phyloP scores from a whole-genome alignment of 805 yeast species.

The Osmozyma mogii region DNA sequence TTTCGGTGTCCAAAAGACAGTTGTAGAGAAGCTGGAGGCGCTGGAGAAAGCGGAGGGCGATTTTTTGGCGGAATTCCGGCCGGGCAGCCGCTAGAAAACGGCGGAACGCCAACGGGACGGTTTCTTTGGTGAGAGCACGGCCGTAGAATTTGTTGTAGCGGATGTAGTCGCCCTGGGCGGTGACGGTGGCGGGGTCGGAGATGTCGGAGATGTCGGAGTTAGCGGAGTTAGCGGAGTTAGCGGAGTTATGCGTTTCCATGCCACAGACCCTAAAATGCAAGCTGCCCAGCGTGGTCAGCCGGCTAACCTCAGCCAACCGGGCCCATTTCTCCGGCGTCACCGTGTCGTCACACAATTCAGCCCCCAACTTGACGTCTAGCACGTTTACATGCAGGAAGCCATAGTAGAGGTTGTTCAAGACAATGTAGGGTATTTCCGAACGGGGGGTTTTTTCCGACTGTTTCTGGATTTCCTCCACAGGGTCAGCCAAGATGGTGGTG shows the following conservation, averaged over 20 bases:
- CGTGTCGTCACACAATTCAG: constrained; percentile 53
- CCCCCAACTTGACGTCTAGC: constrained; percentile 79
- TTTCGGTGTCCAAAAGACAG: constrained; percentile 53
- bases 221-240: constrained; percentile 2
- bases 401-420: constrained; percentile 60
- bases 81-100: constrained; percentile 36
- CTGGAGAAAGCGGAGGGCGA: constrained; percentile 41
- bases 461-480: constrained; percentile 1
- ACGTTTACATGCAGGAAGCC: constrained; percentile 64
- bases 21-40: constrained; percentile 61
- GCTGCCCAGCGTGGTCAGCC: constrained; percentile 72
- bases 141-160: constrained; percentile 67
- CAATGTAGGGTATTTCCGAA: constrained; percentile 37
- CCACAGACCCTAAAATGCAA: constrained; percentile 80
- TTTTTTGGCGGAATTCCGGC: constrained; percentile 16
- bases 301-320: constrained; percentile 58
- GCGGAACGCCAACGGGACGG: constrained; percentile 38
- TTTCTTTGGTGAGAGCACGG: constrained; percentile 40
- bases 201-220: constrained; percentile 12
- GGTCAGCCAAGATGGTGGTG: constrained; percentile 5
- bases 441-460: neutral
- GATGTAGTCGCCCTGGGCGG: constrained; percentile 34
- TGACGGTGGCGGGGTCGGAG: constrained; percentile 7
- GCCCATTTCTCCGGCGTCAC: constrained; percentile 44
- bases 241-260: constrained; percentile 47